Percentiles rank a stretch among this genome's conserved stretches.
These are phyloP conservation scores for Pseudogymnoascus sp. DNA, from an alignment of 2,329 filamentous ascomycete species.

Conservation along the genomic window DNA sequence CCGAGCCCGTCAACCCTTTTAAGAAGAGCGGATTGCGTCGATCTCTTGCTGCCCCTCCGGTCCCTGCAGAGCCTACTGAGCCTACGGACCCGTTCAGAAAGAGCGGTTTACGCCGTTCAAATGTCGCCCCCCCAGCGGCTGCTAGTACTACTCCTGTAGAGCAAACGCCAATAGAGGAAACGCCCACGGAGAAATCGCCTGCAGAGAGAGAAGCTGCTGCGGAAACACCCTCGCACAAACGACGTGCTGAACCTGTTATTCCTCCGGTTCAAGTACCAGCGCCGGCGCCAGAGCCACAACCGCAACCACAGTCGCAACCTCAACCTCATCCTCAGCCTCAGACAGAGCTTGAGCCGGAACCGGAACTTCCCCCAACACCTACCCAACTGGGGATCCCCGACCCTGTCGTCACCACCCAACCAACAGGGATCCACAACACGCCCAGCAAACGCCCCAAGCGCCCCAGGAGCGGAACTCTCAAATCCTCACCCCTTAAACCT, in stretches of 20 bases:
- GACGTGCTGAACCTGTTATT: not conserved
- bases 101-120: not conserved
- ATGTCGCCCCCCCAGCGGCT: conserved; percentile 6
- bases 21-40: conserved; percentile 3
- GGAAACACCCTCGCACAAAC: not conserved
- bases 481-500: conserved; percentile 28
- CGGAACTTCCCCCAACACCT: conserved; percentile 54
- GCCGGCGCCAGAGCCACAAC: not conserved
- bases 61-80: not conserved
- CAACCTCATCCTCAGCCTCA: no score
- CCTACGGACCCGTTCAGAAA: not conserved
- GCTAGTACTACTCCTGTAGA: not conserved
- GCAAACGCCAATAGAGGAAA: not conserved
- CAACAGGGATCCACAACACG: conserved; percentile 51
- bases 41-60: not conserved
- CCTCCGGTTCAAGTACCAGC: not conserved
- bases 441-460: conserved; percentile 41
- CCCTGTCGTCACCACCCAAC: conserved; percentile 45
- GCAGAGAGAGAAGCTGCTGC: not conserved
- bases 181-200: not conserved
- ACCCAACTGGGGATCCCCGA: conserved; percentile 41
- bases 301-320: not conserved
- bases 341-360: conserved; percentile 34
- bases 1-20: not conserved
- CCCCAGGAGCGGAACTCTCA: conserved; percentile 18